Evolutionary conservation across 2,329 filamentous ascomycete genomes (phyloP), one percentile per base, ranked within the genome.

Genomic region (Aotearoamyces nothofagi): DNA sequence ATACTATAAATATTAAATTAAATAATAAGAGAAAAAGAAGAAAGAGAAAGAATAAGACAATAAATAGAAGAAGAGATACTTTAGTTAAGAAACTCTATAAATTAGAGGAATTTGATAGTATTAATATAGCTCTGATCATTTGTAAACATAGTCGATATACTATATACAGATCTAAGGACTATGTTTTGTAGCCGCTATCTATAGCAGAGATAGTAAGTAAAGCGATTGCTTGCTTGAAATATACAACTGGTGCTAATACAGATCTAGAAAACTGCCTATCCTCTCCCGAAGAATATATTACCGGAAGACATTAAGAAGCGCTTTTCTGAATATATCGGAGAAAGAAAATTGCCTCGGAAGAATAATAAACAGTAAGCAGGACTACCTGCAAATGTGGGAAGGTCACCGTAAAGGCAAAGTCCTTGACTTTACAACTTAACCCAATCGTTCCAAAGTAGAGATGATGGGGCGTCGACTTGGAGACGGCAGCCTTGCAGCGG

Each of bases 221-320:
- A 17, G 15, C 16, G 11, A 8, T 11, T 16, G 11, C 19, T 20
- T n/a, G 17, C 16, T 28, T 17, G 15, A 19, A 11, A 20, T 28
- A 28, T 17, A 15, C 16, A n/a, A 28, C 26, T 28, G 11, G 16
- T 17, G 17, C 17, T 11, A 11, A 28, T 17, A 20, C 19, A 20
- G 23, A 28, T 28, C 15, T n/a, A 28, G 17, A 17, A 28, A 19
- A 20, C 16, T n/a, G 8, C 26, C 17, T 28, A 28, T 20, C 26
- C 15, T 28, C n/a, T 28, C 17, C 30, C 26, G 15, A 32, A 32
- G 26, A 28, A 5, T 15, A 19, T 31, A 15, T 15, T 22, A 27
- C 29, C 29, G 5, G n/a, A 31, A 31, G 29, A 27, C 25, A 15
- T 31, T 12, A n/a, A 27, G 17, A 22, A 27, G 29, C 29, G 22